Base-by-base conservation (phyloP, 2,329 filamentous ascomycete species). In the Leptographium procerum region DNA sequence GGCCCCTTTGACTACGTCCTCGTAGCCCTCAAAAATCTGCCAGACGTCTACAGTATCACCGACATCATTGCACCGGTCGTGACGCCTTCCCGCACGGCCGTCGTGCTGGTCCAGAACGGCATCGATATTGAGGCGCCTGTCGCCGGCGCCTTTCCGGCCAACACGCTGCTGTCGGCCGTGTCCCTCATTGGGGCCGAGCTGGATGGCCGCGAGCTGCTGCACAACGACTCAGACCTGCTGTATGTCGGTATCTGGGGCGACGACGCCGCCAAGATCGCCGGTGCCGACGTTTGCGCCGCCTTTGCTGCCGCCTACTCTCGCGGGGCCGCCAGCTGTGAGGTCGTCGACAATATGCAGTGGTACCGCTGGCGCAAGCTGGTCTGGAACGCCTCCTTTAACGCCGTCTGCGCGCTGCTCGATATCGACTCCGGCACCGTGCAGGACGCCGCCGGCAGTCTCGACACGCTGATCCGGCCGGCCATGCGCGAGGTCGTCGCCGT, bases 401-500 rank as follows among this genome's bases (percentile, higher is more conserved):
- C 58, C 5, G 22, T 55, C 16, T 56, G 58, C 40, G 55, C 58
- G 7, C 28, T 57, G 50, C 29, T 52, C 14, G 31, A n/a, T 31
- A n/a, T 45, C 43, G 43, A 54, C 48, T 51, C 51, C 26, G 58
- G 34, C 8, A 50, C 51, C 10, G 36, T 59, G 48, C 45, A 56
- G 36, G 53, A 51, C 55, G 47, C 50, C 5, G 45, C 29, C 31
- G 43, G 34, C 36, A n/a, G 26, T 24, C 56, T 57, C 19, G 56
- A 43, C 36, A 26, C 36, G 26, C 40, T 56, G 14, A 29, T 57
- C 3, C 55, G 55, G 64, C 69, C 67, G 52, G 66, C 67, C 26
- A 71, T 70, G 67, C 29, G 63, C 55, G 69, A 71, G 64, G 64
- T 71, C 22, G 64, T 65, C 3, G 59, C 63, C 7, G 61, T 69